phyloP scores from a whole-genome alignment of 2,329 filamentous ascomycete genomes.

The Phialemoniopsis sp. region DNA sequence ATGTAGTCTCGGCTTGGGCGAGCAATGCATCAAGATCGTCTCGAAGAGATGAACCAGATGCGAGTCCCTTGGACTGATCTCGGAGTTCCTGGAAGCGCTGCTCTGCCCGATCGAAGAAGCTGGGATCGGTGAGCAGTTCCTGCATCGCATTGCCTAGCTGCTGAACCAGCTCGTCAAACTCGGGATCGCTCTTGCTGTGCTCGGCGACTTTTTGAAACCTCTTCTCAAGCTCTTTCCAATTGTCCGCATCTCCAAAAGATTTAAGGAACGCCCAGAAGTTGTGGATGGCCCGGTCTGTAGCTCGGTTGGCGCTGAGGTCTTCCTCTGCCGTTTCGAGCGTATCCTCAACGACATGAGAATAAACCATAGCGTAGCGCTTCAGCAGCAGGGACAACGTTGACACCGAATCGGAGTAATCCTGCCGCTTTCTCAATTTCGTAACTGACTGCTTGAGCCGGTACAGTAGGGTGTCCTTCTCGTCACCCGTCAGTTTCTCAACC shows the following conservation, averaged over 20 bases:
- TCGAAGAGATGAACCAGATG: conserved; percentile 62
- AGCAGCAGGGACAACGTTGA: conserved; percentile 73
- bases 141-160: conserved; percentile 73
- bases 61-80: conserved; percentile 56
- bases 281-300: conserved; percentile 68
- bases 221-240: conserved; percentile 73
- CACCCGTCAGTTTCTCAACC: conserved; percentile 67
- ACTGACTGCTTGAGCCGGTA: conserved; percentile 75
- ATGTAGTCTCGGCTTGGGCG: conserved; percentile 61
- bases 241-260: conserved; percentile 68
- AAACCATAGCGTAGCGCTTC: conserved; percentile 72
- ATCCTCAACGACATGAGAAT: conserved; percentile 69
- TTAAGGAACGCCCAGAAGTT: conserved; percentile 80
- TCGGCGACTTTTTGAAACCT: conserved; percentile 67
- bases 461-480: conserved; percentile 69
- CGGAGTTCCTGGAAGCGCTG: conserved; percentile 47
- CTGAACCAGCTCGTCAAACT: conserved; percentile 74
- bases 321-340: conserved; percentile 63
- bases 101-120: conserved; percentile 75
- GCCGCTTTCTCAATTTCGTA: conserved; percentile 66
- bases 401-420: conserved; percentile 83
- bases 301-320: conserved; percentile 69
- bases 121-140: conserved; percentile 78
- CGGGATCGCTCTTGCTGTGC: conserved; percentile 69
- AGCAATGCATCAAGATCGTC: conserved; percentile 72